Base-by-base conservation (phyloP, 2,329 filamentous ascomycete genomes). In the Calonectria fujianensis region DNA sequence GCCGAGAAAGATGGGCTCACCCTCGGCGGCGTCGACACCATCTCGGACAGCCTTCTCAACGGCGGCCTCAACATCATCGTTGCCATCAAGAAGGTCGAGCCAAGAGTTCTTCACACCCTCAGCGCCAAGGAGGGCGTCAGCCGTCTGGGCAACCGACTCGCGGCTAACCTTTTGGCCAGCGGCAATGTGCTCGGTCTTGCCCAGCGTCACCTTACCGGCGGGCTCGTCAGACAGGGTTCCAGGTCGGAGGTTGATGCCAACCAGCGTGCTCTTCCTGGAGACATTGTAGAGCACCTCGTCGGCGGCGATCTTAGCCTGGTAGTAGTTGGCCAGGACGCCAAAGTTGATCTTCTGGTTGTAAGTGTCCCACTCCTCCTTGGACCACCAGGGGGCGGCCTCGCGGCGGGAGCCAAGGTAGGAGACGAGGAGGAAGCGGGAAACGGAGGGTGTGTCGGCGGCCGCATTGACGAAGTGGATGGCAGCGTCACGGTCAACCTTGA, bases 391-490 rank as follows among this genome's bases (percentile, higher is more conserved):
- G 1, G 92, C 89, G 37, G 85, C 85, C 8, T 75, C 70, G 32
- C 88, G 86, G 31, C 93, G 89, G 24, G 90, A 90, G 73, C 87
- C 87, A 14, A 91, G 82, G 77, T 93, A 93, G 0, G 92, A 93
- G 68, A 94, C 86, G 78, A 94, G 88, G 64, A 94, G 87, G 84
- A 94, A 94, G 74, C 91, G 90, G 4, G 85, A 90, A 75, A 94
- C 86, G 27, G 85, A 84, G 0, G 91, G 88, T 0, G 88, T 87
- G 10, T 88, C 83, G 27, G 90, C 88, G 0, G 91, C 88, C 7
- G 92, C 91, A 65, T 89, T 88, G 84, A 93, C 90, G 81, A 92
- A 91, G 81, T 91, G 87, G 54, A 89, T 89, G 13, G 92, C 92
- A 3, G 92, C 93, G 79, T 94, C 91, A 51, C 90, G 87, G 82